phyloP scores from a whole-genome alignment of 2,329 filamentous ascomycete species.

The Colletotrichum abscissum region DNA sequence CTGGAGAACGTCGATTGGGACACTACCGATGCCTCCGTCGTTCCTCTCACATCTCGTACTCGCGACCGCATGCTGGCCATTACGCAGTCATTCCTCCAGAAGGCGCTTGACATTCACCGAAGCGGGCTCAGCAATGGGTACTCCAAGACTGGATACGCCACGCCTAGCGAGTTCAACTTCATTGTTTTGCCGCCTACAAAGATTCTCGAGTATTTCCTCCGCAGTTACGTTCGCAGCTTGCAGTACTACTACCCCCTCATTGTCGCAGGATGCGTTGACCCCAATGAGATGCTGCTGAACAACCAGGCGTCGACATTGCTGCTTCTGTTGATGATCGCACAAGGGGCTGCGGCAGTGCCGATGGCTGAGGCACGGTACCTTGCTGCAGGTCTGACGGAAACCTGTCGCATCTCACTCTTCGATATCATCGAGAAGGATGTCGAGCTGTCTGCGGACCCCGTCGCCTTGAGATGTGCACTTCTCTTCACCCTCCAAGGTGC shows the following conservation, averaged over 20 bases:
- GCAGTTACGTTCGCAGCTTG: slow-evolving; percentile 73
- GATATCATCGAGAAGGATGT: slow-evolving; percentile 79
- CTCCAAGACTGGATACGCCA: slow-evolving; percentile 55
- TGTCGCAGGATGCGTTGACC: slow-evolving; percentile 68
- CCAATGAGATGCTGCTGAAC: slow-evolving; percentile 75
- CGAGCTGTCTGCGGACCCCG: slow-evolving; percentile 73
- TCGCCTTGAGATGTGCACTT: slow-evolving; percentile 72
- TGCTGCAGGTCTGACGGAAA: slow-evolving; percentile 75
- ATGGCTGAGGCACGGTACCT: slow-evolving; percentile 73
- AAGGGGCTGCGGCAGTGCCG: slow-evolving; percentile 75
- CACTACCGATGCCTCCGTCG: slow-evolving; percentile 52
- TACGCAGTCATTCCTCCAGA: slow-evolving; percentile 76
- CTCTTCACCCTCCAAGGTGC: slow-evolving; percentile 76
- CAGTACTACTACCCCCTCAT: slow-evolving; percentile 75
- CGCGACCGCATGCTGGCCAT: slow-evolving; percentile 79
- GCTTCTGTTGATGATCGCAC: slow-evolving; percentile 78
- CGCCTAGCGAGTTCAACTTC: slow-evolving; percentile 67
- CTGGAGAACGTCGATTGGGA: slow-evolving; percentile 51
- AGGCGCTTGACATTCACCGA: slow-evolving; percentile 75
- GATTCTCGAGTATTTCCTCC: slow-evolving; percentile 75
- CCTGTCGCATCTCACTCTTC: slow-evolving; percentile 77
- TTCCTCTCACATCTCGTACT: slow-evolving; percentile 60
- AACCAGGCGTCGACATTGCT: slow-evolving; percentile 74
- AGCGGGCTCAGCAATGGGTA: slow-evolving; percentile 56
- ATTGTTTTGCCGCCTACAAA: slow-evolving; percentile 73